Percentiles rank a stretch among this genome's conserved stretches.
phyloP scores from a whole-genome alignment of 2,329 filamentous ascomycete genomes.

The Fusarium protoensiforme region DNA sequence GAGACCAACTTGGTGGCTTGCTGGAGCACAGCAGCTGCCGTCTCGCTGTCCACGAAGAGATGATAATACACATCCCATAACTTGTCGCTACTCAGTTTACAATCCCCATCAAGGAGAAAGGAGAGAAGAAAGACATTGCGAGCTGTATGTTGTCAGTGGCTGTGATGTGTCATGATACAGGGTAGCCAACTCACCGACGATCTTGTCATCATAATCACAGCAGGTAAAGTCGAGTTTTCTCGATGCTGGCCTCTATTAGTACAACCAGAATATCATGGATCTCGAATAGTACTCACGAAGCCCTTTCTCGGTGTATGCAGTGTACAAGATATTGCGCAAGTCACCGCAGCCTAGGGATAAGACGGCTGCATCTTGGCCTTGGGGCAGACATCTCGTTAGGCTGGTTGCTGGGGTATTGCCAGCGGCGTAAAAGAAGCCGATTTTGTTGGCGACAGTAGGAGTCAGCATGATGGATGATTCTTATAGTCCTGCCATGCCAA shows the following conservation, averaged over 20 bases:
- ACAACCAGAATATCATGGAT: not conserved
- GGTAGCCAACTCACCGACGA: constrained; percentile 56
- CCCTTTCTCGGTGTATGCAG: constrained; percentile 55
- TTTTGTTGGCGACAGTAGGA: constrained; percentile 48
- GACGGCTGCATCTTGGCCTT: constrained; percentile 60
- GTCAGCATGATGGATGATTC: constrained; percentile 48
- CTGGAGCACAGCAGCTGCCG: constrained; percentile 49
- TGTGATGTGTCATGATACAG: not conserved
- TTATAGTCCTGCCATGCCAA: not conserved
- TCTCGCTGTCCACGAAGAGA: constrained; percentile 54
- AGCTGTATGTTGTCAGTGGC: constrained; percentile 49
- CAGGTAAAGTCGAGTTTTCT: constrained; percentile 65
- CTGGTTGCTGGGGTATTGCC: constrained; percentile 66
- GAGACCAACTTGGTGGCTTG: constrained; percentile 58
- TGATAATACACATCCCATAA: constrained; percentile 69
- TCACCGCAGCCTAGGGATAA: constrained; percentile 68
- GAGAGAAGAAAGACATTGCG: constrained; percentile 66
- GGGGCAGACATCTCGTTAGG: constrained; percentile 59
- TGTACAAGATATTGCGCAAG: constrained; percentile 66
- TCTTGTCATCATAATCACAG: constrained; percentile 62
- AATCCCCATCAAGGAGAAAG: constrained; percentile 57
- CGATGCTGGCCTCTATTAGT: constrained; percentile 45
- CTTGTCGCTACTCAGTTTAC: constrained; percentile 37
- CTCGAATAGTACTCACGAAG: constrained; percentile 45
- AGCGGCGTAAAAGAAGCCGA: constrained; percentile 57